These are phyloP conservation scores for Flueggea neowawraea DNA, from an alignment of 441 rosid species.

Conservation along the genomic window DNA sequence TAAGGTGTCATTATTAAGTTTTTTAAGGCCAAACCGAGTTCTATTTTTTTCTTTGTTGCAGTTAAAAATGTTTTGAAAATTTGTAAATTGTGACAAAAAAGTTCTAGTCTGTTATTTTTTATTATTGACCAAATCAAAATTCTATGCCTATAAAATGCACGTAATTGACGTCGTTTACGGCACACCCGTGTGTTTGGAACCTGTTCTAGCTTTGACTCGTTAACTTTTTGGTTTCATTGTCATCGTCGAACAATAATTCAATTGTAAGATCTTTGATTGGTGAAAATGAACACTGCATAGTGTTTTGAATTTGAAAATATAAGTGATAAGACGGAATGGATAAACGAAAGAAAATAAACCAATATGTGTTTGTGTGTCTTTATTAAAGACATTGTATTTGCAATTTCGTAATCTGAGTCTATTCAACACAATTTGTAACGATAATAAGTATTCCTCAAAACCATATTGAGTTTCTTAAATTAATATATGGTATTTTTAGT, in stretches of 20 bases:
- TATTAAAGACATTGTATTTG: no score
- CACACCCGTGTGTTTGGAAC: slow-evolving; percentile 33
- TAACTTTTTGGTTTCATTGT: not conserved
- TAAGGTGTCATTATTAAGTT: slow-evolving; percentile 19
- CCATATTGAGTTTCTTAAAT: no score
- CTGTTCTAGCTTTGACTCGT: slow-evolving; percentile 26
- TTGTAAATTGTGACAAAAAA: not conserved
- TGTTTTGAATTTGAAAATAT: no score
- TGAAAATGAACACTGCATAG: no score
- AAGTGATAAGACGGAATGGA: no score
- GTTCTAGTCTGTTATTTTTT: slow-evolving; percentile 22
- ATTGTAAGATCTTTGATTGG: not conserved
- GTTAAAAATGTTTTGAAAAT: slow-evolving; percentile 19
- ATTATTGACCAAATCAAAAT: slow-evolving; percentile 20
- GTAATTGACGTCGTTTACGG: slow-evolving; percentile 6
- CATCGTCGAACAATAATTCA: slow-evolving; percentile 18
- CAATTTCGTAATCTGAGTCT: no score
- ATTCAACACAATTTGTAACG: no score
- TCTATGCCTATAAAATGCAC: slow-evolving; percentile 10
- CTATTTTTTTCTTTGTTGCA: not conserved
- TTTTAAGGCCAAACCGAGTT: slow-evolving; percentile 10
- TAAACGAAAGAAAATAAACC: no score
- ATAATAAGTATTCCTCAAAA: no score
- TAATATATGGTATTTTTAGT: no score
- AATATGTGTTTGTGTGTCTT: no score